These are phyloP conservation scores for Kazachstania viticola DNA, from an alignment of 805 yeast species.

Conservation along the genomic window DNA sequence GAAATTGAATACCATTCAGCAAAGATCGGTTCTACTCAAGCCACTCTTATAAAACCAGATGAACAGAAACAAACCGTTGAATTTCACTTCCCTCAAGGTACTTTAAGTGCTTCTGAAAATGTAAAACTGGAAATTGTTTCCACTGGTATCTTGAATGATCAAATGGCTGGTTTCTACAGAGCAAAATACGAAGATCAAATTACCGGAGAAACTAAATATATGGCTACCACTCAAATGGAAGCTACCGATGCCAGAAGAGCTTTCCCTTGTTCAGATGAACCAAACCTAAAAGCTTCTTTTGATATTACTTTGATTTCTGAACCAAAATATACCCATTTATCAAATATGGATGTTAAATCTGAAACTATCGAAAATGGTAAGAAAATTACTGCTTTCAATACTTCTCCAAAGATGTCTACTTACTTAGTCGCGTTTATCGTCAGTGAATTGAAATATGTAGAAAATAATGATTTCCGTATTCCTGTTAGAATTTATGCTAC, in stretches of 20 bases:
- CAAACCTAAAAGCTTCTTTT: constrained; percentile 56
- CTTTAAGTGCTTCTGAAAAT: constrained; percentile 22
- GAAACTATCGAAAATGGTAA: constrained; percentile 27
- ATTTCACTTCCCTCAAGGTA: constrained; percentile 39
- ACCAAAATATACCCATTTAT: constrained; percentile 42
- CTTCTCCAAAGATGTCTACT: constrained; percentile 65
- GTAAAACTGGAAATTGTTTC: constrained; percentile 40
- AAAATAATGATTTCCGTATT: constrained; percentile 27
- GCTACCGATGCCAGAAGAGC: constrained; percentile 71
- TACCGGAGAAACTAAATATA: constrained; percentile 16
- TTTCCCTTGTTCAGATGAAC: constrained; percentile 69
- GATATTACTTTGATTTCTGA: constrained; percentile 46
- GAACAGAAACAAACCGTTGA: constrained; percentile 52
- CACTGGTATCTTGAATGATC: constrained; percentile 53
- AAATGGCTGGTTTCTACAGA: constrained; percentile 64
- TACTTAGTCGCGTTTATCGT: constrained; percentile 64
- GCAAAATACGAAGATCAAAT: constrained; percentile 44
- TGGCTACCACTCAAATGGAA: constrained; percentile 39
- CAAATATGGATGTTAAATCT: constrained; percentile 51
- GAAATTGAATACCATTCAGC: constrained; percentile 56
- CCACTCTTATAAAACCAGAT: constrained; percentile 31
- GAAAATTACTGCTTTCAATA: constrained; percentile 41
- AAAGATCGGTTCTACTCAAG: constrained; percentile 27
- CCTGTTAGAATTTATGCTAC: constrained; percentile 65
- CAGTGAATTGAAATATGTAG: constrained; percentile 55